A percentile compares a stretch with the other conserved stretches of the same genome.
These are phyloP conservation scores for Pouteria glomerata DNA, from an alignment of 148 eudicot genomes.

Conservation along the genomic window DNA sequence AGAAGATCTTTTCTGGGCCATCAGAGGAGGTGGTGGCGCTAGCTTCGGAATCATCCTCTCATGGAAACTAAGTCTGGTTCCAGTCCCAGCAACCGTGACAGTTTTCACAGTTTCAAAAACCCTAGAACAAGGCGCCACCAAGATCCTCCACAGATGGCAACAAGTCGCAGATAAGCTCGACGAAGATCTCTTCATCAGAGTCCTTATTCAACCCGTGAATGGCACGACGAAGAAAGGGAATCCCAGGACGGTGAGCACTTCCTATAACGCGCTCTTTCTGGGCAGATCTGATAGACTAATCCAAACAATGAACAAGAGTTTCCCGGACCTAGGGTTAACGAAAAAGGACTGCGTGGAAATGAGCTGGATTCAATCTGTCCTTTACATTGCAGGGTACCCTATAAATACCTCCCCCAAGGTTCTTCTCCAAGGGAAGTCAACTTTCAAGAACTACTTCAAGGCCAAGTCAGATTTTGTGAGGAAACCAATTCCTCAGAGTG, in stretches of 20 bases:
- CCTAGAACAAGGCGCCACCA: conserved; percentile 25
- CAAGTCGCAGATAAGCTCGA: conserved; percentile 27
- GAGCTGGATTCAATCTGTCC: conserved; percentile 40
- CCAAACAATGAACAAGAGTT: conserved; percentile 14
- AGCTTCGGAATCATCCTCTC: conserved; percentile 38
- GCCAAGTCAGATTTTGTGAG: conserved; percentile 33
- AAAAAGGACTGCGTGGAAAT: conserved; percentile 28
- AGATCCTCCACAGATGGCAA: conserved; percentile 35
- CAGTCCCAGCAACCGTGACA: conserved; percentile 29
- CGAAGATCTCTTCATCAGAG: conserved; percentile 36
- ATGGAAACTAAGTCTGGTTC: conserved; percentile 34
- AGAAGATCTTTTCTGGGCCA: conserved; percentile 46
- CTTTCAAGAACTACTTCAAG: conserved; percentile 37
- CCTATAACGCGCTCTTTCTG: conserved; percentile 26
- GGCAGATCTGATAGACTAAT: conserved; percentile 21
- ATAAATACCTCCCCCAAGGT: conserved; percentile 17
- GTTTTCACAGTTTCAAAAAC: conserved; percentile 33
- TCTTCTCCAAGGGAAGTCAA: conserved; percentile 26
- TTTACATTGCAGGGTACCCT: conserved; percentile 30
- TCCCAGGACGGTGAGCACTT: conserved; percentile 18
- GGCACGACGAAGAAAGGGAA: conserved; percentile 12
- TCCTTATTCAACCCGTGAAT: conserved; percentile 12
- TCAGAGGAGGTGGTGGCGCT: conserved; percentile 40
- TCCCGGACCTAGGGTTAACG: conserved; percentile 34
- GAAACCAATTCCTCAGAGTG: conserved; percentile 26